Conservation (phyloP, 306 rosid genomes). For the Datisca glomerata region DNA sequence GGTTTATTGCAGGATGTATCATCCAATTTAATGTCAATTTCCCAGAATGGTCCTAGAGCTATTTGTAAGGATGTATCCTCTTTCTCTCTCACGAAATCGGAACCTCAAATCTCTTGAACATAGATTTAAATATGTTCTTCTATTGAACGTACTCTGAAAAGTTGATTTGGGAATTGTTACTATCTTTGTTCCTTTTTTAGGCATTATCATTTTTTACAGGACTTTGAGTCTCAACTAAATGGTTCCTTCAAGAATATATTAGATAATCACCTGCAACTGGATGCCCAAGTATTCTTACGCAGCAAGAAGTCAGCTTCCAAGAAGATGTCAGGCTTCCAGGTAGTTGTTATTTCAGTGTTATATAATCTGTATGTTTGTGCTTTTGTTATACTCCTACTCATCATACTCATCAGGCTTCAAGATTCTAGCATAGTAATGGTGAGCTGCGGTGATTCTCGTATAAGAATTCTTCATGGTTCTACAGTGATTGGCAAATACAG, state of each 20-base stretch:
- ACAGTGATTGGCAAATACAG: conserved; percentile 73
- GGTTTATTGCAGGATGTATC: too few relatives aligned
- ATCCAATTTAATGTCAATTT: too few relatives aligned
- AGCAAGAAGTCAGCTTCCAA: conserved; percentile 62
- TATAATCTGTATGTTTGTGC: neutral
- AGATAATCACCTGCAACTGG: conserved; percentile 67
- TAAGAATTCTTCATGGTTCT: conserved; percentile 68
- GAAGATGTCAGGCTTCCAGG: conserved; percentile 88
- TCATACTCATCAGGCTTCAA: conserved; percentile 44
- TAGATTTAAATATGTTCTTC: too few relatives aligned
- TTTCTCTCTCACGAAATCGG: too few relatives aligned
- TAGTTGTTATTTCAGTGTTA: neutral
- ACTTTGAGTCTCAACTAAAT: too few relatives aligned
- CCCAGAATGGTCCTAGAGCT: neutral
- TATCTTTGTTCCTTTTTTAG: too few relatives aligned
- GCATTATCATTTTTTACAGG: too few relatives aligned
- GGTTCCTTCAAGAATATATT: too few relatives aligned
- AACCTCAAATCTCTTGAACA: too few relatives aligned
- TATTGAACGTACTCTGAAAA: too few relatives aligned
- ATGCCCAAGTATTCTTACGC: conserved; percentile 45
- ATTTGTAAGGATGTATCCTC: neutral
- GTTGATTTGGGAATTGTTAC: too few relatives aligned
- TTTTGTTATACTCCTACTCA: too few relatives aligned
- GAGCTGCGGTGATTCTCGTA: conserved; percentile 74
- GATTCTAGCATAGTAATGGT: conserved; percentile 73